Evolutionary conservation across 495 filamentous ascomycete genomes (phyloP).

Genomic region (Podospora didyma): DNA sequence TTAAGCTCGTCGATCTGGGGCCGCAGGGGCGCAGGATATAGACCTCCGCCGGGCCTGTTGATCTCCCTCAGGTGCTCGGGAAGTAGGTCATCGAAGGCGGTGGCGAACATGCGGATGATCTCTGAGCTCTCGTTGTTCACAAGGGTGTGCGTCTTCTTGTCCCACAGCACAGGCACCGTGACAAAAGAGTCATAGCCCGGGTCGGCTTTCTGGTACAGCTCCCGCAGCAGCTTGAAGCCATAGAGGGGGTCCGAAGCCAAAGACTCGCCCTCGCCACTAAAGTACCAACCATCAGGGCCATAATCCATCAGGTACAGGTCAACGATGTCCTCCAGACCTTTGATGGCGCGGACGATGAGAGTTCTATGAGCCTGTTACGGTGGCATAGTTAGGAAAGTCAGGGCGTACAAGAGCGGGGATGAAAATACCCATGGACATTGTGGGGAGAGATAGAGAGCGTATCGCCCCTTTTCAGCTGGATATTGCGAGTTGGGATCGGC

Average conservation of each 20-base stretch:
- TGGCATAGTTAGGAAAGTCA: neutral
- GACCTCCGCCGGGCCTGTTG: conserved; percentile 38
- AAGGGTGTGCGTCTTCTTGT: conserved; percentile 61
- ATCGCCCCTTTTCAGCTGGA: conserved; percentile 62
- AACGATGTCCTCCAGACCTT: conserved; percentile 61
- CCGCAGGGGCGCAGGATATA: conserved; percentile 57
- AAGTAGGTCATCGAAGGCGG: conserved; percentile 69
- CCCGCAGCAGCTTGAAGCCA: conserved; percentile 55
- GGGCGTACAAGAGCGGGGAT: neutral
- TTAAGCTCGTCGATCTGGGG: conserved; percentile 69
- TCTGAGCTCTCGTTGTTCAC: conserved; percentile 76
- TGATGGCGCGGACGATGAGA: conserved; percentile 58
- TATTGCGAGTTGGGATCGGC: conserved; percentile 48
- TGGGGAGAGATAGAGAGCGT: conserved; percentile 63
- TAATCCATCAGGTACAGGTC: conserved; percentile 52
- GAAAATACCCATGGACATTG: conserved; percentile 60
- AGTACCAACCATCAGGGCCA: conserved; percentile 63
- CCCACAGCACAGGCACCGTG: conserved; percentile 71
- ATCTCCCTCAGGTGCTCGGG: conserved; percentile 55
- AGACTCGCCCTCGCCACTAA: conserved; percentile 50
- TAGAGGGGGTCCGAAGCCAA: conserved; percentile 57
- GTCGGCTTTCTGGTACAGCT: conserved; percentile 65
- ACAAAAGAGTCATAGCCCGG: conserved; percentile 59
- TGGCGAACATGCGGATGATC: conserved; percentile 65
- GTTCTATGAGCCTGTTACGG: conserved; percentile 55